Percentiles rank a stretch among this genome's conserved stretches.
Evolutionary conservation across 1,284 basidiomycete genomes (phyloP).

Genomic region (Pseudozyma sp.): DNA sequence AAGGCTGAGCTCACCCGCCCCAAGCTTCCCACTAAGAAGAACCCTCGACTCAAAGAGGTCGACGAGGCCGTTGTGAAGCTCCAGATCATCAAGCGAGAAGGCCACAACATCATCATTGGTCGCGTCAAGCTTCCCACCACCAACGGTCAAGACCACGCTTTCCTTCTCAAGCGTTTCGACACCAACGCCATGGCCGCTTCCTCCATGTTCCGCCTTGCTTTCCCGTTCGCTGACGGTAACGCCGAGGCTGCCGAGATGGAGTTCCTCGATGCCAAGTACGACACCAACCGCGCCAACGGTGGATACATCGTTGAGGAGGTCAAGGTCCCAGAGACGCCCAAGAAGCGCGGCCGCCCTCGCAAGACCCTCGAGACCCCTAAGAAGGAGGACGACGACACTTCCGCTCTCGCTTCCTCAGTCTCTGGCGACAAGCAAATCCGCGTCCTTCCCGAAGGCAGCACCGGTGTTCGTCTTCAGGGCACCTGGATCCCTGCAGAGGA

Average conservation of each 20-base stretch:
- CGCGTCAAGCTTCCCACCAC: constrained; percentile 90
- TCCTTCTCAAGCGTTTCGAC: constrained; percentile 93
- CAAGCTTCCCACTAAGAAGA: constrained; percentile 60
- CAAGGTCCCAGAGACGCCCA: constrained; percentile 69
- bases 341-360: constrained; percentile 55
- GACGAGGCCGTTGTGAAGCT: constrained; percentile 76
- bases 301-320: constrained; percentile 72
- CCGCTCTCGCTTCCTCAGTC: constrained; percentile 1
- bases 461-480: constrained; percentile 78
- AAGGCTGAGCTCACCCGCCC: constrained; percentile 44
- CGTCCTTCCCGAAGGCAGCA: constrained; percentile 60
- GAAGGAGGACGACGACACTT: constrained; percentile 42
- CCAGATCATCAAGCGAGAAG: constrained; percentile 83
- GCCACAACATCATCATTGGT: constrained; percentile 86
- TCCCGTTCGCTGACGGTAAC: constrained; percentile 83
- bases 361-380: constrained; percentile 44
- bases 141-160: constrained; percentile 76
- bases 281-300: constrained; percentile 85
- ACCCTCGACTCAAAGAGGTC: constrained; percentile 58
- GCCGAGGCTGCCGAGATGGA: constrained; percentile 85
- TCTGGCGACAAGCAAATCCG: constrained; percentile 35
- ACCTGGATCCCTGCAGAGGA: constrained; percentile 84
- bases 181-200: constrained; percentile 94
- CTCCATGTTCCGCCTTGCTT: constrained; percentile 97
- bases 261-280: constrained; percentile 83